phyloP scores from a whole-genome alignment of 176 grass and related monocot species.

The Musa schizocarpa region DNA sequence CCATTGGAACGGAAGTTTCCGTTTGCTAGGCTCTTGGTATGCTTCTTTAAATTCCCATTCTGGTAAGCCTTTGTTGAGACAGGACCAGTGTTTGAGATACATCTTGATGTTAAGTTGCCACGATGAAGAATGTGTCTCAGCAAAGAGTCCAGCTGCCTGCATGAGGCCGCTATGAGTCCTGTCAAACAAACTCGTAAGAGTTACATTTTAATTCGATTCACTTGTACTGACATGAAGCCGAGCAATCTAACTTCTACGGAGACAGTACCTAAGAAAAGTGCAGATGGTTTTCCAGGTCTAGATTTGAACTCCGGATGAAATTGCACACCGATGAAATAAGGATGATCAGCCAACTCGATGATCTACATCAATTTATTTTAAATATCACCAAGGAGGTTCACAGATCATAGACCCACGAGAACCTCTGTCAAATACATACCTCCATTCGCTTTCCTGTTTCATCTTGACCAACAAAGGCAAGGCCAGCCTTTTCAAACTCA shows the following conservation, averaged over 20 bases:
- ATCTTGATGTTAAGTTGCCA: neutral
- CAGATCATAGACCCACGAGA: constrained; percentile 2
- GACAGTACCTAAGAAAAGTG: constrained; percentile 38
- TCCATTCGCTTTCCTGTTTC: constrained; percentile 42
- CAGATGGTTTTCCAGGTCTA: constrained; percentile 37
- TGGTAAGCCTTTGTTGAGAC: neutral
- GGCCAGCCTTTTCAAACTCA: constrained; percentile 33
- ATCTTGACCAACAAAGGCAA: constrained; percentile 42
- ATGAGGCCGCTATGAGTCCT: constrained; percentile 40
- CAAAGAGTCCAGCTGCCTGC: constrained; percentile 25
- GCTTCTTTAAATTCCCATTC: neutral
- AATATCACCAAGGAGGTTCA: neutral
- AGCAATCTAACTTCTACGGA: neutral
- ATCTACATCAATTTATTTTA: constrained; percentile 20
- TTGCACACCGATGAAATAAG: constrained; percentile 44
- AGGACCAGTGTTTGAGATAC: constrained; percentile 2
- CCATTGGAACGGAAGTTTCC: neutral
- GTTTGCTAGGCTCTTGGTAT: neutral
- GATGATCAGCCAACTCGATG: constrained; percentile 36
- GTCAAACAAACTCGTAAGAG: neutral
- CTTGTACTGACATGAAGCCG: too few species aligned
- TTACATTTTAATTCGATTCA: too few species aligned
- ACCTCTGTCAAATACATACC: constrained; percentile 15
- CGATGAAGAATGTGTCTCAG: constrained; percentile 4
- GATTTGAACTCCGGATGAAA: constrained; percentile 59